A percentile compares a stretch with the other conserved stretches of the same genome.
Evolutionary conservation across 2,329 filamentous ascomycete species (phyloP).

Genomic region (Colletotrichum sp.): DNA sequence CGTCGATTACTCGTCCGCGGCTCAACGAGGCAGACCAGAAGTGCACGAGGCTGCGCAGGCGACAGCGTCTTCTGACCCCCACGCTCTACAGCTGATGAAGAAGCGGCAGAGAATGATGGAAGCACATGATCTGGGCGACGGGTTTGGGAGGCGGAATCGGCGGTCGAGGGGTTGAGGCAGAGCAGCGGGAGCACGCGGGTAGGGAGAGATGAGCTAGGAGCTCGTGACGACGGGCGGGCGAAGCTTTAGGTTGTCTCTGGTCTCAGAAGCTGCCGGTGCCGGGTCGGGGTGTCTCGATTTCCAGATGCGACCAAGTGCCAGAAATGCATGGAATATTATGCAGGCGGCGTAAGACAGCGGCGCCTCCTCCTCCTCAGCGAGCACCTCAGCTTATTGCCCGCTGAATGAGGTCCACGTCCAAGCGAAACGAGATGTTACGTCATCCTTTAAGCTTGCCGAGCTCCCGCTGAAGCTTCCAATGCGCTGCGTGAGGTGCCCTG

Average conservation of each 20-base stretch:
- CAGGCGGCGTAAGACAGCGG: background rate
- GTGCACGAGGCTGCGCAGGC: slow-evolving; percentile 14
- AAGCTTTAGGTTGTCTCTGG: slow-evolving; percentile 12
- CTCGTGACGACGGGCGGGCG: slow-evolving; percentile 14
- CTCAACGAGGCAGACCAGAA: background rate
- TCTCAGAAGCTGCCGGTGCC: slow-evolving; percentile 6
- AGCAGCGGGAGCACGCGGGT: slow-evolving; percentile 12
- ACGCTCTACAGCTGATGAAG: slow-evolving; percentile 16
- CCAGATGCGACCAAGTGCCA: slow-evolving; percentile 5
- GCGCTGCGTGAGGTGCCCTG: background rate
- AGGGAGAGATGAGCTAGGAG: background rate
- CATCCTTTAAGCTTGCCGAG: background rate
- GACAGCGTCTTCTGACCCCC: slow-evolving; percentile 19
- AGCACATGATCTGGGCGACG: slow-evolving; percentile 16
- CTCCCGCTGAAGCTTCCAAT: background rate
- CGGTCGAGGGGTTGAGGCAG: background rate
- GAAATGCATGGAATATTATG: background rate
- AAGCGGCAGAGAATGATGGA: background rate
- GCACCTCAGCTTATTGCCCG: background rate
- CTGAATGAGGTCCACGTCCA: background rate
- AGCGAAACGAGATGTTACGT: background rate
- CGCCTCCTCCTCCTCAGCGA: background rate
- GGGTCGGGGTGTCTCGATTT: background rate
- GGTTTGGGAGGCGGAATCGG: background rate
- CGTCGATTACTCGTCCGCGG: background rate